Base-by-base conservation (phyloP, 176 grass and related monocot genomes). In the Phragmites australis region DNA sequence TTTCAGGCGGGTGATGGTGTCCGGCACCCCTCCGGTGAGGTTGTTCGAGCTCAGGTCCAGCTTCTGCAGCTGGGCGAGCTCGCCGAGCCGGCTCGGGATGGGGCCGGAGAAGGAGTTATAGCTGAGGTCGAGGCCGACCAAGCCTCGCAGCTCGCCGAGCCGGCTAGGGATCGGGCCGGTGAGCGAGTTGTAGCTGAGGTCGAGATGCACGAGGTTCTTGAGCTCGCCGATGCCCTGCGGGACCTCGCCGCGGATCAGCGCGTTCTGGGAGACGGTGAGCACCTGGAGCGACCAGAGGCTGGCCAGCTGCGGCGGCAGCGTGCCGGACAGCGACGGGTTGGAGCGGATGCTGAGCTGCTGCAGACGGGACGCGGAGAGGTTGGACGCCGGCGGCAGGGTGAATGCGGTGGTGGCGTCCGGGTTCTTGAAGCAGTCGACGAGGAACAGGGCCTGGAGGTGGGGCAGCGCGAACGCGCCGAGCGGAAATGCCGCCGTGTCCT, bases 151-250 rank as follows among this genome's bases (percentile, higher is more conserved):
- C 2, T 75, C 71, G 70, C 92, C 87, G 26, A 95, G 75, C 26
- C 80, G 84, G 60, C 11, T 68, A 16, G 96, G 96, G 67, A 99
- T 86, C 0, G 65, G 44, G 0, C 88, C 86, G 0, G 86, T 86
- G 57, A 99, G 88, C 0, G 86, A 83, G 84, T 99, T 99, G 86
- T 99, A 99, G 86, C 96, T 99, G 82, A 99, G 91, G 75, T 99
- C 96, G 60, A 99, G 88, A 67, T 95, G 96, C 27, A 95, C 44
- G 14, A 99, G 88, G 78, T 25, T 66, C 0, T 19, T 1, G 57
- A 99, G 72, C 51, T 17, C 85, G 22, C 78, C 83, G 41, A 99
- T 72, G 48, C 30, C 53, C 10, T 61, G 66, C 0, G 96, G 90
- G 2, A 99, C 80, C 11, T 56, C 81, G 23, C 92, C 96, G 0